Evolutionary conservation across 129 eudicot species (phyloP).

Genomic region (Tanacetum coccineum): DNA sequence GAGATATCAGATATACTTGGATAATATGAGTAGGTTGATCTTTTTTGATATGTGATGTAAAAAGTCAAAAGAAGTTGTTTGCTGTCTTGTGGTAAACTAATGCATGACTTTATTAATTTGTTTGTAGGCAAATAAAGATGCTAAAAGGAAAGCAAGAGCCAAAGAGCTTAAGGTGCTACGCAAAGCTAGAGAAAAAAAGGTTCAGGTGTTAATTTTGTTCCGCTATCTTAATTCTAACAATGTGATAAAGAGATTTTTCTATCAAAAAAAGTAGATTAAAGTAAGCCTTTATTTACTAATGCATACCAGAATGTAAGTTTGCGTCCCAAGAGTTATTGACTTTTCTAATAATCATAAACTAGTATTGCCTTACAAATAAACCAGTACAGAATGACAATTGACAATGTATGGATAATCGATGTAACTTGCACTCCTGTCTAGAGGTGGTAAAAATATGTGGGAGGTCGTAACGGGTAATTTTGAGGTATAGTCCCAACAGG

Average conservation of each 20-base stretch:
- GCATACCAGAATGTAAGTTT: not conserved
- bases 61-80: no score
- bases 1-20: no score
- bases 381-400: not conserved
- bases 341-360: not conserved
- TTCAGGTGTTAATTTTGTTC: conserved; percentile 48
- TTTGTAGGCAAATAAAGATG: conserved; percentile 75
- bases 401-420: not conserved
- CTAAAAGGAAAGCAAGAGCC: conserved; percentile 76
- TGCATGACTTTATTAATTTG: conserved; percentile 5
- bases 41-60: no score
- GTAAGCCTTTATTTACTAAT: not conserved
- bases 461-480: not conserved
- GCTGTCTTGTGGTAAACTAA: not conserved
- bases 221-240: conserved; percentile 2
- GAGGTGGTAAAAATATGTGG: not conserved
- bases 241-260: not conserved
- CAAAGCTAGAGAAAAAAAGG: conserved; percentile 70
- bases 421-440: not conserved
- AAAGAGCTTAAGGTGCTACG: conserved; percentile 68
- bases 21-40: no score
- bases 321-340: not conserved
- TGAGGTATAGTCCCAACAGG: no score
- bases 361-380: not conserved
- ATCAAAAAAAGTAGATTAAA: not conserved